These are phyloP conservation scores for Syzygium grande DNA, from an alignment of 345 rosid genomes.

Conservation along the genomic window DNA sequence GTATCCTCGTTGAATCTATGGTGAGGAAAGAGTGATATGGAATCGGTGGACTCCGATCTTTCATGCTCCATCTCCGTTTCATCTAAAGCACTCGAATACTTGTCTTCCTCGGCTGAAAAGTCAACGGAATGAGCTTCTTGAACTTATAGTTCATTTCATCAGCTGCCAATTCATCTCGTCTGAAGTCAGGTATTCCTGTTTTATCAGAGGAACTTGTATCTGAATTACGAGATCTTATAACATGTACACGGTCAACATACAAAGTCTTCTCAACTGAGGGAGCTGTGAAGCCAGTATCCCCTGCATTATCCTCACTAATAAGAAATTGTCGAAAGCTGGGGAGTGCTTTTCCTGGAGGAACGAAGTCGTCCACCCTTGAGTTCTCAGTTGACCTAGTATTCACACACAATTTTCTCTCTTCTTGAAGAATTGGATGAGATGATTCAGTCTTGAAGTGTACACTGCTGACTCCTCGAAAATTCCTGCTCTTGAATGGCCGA, in stretches of 20 bases:
- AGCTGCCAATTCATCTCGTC: conserved; percentile 9
- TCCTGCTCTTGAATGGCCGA: conserved; percentile 12
- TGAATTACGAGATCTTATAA: conserved; percentile 15
- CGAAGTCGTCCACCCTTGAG: not conserved
- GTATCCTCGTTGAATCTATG: not conserved
- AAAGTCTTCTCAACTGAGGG: conserved; percentile 63
- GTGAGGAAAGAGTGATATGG: not conserved
- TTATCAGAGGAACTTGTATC: conserved; percentile 2
- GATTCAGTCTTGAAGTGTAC: conserved; percentile 10
- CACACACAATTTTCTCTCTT: conserved; percentile 9
- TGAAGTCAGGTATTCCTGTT: not conserved
- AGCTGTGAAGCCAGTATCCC: conserved; percentile 25
- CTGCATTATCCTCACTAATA: conserved; percentile 34
- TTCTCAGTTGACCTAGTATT: conserved; percentile 13
- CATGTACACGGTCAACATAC: conserved; percentile 59
- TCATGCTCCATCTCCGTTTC: not conserved
- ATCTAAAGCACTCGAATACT: conserved; percentile 5
- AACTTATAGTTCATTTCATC: conserved; percentile 12
- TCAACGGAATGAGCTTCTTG: conserved; percentile 15
- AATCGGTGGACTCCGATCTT: not conserved
- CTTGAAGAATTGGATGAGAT: not conserved
- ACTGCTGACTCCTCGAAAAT: conserved; percentile 8
- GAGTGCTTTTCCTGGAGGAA: conserved; percentile 10
- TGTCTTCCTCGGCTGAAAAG: conserved; percentile 7
- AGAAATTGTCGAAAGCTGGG: conserved; percentile 37